Evolutionary conservation across 1,139 yeast genomes (phyloP).

Genomic region (Kluyveromyces marxianus): DNA sequence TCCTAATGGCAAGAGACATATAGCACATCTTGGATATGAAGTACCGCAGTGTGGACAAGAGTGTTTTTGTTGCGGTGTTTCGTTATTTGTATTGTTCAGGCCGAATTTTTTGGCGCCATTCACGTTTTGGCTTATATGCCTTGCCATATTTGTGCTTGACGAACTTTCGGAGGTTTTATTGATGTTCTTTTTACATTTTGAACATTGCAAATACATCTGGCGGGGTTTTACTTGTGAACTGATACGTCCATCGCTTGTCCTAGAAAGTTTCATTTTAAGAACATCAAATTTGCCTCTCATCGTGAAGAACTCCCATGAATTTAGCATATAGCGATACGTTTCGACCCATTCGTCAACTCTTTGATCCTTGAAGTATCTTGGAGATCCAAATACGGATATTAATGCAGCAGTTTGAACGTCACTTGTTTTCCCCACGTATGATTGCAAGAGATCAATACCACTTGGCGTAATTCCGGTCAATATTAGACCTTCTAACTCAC

Average conservation of each 20-base stretch:
- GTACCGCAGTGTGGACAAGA: conserved; percentile 83
- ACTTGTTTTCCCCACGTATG: conserved; percentile 81
- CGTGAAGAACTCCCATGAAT: conserved; percentile 77
- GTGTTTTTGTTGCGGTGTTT: conserved; percentile 26
- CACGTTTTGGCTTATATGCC: conserved; percentile 7
- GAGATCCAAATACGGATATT: conserved; percentile 72
- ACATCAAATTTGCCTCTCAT: conserved; percentile 83
- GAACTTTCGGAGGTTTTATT: conserved; percentile 28
- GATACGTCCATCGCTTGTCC: conserved; percentile 41
- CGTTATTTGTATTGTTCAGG: conserved; percentile 12
- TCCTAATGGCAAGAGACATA: conserved; percentile 78
- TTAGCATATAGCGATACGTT: conserved; percentile 64
- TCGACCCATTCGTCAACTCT: conserved; percentile 74
- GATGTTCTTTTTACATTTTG: conserved; percentile 69
- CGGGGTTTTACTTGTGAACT: conserved; percentile 52
- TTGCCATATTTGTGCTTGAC: conserved; percentile 1
- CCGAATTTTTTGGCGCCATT: conserved; percentile 14
- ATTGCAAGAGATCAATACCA: conserved; percentile 75
- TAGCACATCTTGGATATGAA: conserved; percentile 86
- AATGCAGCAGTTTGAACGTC: conserved; percentile 92
- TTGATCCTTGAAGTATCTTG: conserved; percentile 66
- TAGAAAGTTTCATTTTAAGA: conserved; percentile 58
- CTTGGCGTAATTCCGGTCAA: conserved; percentile 83
- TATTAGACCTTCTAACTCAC: conserved; percentile 86
- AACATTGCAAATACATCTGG: conserved; percentile 75